Evolutionary conservation across 345 rosid genomes (phyloP), one percentile per base, ranked within the genome.

Genomic region (Balakata baccata): DNA sequence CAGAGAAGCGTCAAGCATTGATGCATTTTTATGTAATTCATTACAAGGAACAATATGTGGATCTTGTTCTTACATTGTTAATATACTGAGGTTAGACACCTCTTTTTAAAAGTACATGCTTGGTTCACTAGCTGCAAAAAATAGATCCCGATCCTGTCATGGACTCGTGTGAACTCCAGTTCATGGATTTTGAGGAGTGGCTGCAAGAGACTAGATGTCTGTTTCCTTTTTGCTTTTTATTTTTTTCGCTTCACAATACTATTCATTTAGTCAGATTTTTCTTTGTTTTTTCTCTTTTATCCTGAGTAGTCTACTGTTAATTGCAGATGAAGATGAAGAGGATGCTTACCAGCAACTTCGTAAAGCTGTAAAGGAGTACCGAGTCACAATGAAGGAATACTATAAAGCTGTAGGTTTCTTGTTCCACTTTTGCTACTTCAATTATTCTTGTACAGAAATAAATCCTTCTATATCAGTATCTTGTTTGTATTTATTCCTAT

Each of bases 301-400:
- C 43, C 50, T 68, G 29, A 65, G 63, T 18, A 25, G 38, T 60
- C 7, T 43, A 18, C 73, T 59, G 43, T 64, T 53, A 68, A 53
- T 72, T 74, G 76, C 80, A 81, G 88, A 70, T 75, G 85, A 65
- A n/a, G 84, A 84, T 11, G 83, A 76, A 66, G 85, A 87, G 64
- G 87, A 73, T 73, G 72, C 64, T 66, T 90, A 83, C 75, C 79
- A 86, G 76, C 74, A 56, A 67, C 92, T 87, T 73, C 91, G 85
- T 25, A 86, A 34, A 77, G 92, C 86, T 68, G 88, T 86, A 71
- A 62, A 46, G 78, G 89, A 90, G 72, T 74, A 86, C 65, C 82
- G 89, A 56, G 69, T 65, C 46, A 78, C 79, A 51, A 88, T 85
- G 92, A 90, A 78, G 75, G 88, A 82, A 78, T 88, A 86, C 71